Evolutionary conservation across 169 alveolate species (phyloP).

Genomic region (Plasmodium adleri): DNA sequence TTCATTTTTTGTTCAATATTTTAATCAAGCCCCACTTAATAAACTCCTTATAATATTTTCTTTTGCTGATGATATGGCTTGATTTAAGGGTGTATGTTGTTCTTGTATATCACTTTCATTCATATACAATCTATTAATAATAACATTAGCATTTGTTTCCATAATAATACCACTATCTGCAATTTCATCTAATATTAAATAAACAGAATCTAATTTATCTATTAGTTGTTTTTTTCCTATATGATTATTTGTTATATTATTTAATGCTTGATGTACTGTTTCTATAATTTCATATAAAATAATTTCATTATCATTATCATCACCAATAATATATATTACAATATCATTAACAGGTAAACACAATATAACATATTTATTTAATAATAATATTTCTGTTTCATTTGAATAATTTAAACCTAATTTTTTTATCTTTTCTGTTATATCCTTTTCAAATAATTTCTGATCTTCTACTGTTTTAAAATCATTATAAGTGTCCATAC

Average conservation of each 20-base stretch:
- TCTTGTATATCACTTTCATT: constrained; percentile 60
- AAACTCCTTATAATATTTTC: constrained; percentile 62
- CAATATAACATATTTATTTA: constrained; percentile 65
- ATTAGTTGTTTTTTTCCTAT: constrained; percentile 76
- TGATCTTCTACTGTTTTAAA: constrained; percentile 51
- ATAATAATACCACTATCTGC: constrained; percentile 83
- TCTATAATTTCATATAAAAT: constrained; percentile 78
- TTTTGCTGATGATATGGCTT: constrained; percentile 69
- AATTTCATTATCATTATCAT: constrained; percentile 80
- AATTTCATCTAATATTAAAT: constrained; percentile 82
- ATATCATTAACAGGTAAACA: constrained; percentile 47
- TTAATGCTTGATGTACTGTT: constrained; percentile 77
- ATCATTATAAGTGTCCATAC: constrained; percentile 51
- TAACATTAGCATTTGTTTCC: constrained; percentile 50
- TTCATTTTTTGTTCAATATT: no score
- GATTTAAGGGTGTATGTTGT: constrained; percentile 37
- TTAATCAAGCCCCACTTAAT: constrained; percentile 33
- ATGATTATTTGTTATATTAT: constrained; percentile 78
- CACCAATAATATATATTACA: constrained; percentile 77
- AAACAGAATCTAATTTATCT: constrained; percentile 82
- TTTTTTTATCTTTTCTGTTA: constrained; percentile 56
- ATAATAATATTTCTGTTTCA: constrained; percentile 69
- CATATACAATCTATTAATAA: constrained; percentile 49
- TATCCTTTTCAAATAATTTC: constrained; percentile 23
- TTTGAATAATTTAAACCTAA: constrained; percentile 59